These are phyloP conservation scores for Elsinoe arachidis DNA, from an alignment of 2,329 filamentous ascomycete genomes.

Conservation along the genomic window DNA sequence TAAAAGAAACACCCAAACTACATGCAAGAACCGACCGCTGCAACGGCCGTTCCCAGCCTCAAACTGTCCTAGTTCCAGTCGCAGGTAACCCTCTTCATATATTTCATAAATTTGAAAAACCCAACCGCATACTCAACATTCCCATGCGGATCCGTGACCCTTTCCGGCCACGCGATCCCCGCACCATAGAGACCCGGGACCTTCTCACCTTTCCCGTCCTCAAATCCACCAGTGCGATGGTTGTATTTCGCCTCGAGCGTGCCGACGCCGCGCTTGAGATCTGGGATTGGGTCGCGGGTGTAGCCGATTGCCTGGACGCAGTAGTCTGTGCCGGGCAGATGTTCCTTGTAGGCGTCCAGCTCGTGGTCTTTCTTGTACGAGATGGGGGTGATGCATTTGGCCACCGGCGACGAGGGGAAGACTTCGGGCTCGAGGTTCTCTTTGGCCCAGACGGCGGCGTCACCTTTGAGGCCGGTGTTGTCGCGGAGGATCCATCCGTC, in stretches of 20 bases:
- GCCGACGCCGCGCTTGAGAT: slow-evolving; percentile 31
- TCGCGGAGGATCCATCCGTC: slow-evolving; percentile 57
- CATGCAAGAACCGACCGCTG: neutral
- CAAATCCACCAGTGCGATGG: slow-evolving; percentile 33
- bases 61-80: slow-evolving; percentile 35
- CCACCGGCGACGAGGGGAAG: slow-evolving; percentile 38
- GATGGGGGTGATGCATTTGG: slow-evolving; percentile 31
- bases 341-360: slow-evolving; percentile 34
- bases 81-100: slow-evolving; percentile 46
- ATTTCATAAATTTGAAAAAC: slow-evolving; percentile 59
- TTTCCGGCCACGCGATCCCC: slow-evolving; percentile 56
- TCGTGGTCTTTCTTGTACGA: slow-evolving; percentile 43
- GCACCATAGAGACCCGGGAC: slow-evolving; percentile 51
- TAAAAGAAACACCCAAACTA: no score
- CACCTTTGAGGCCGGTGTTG: slow-evolving; percentile 57
- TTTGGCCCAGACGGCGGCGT: slow-evolving; percentile 51
- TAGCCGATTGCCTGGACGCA: slow-evolving; percentile 55
- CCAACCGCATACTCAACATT: slow-evolving; percentile 56
- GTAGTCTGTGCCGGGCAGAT: slow-evolving; percentile 44
- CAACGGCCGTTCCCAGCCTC: neutral
- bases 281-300: slow-evolving; percentile 42
- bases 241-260: slow-evolving; percentile 35
- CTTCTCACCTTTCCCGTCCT: slow-evolving; percentile 21
- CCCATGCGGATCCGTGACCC: slow-evolving; percentile 51
- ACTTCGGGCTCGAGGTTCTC: slow-evolving; percentile 48